phyloP scores from a whole-genome alignment of 345 rosid genomes.

The Bruguiera gymnorhiza region DNA sequence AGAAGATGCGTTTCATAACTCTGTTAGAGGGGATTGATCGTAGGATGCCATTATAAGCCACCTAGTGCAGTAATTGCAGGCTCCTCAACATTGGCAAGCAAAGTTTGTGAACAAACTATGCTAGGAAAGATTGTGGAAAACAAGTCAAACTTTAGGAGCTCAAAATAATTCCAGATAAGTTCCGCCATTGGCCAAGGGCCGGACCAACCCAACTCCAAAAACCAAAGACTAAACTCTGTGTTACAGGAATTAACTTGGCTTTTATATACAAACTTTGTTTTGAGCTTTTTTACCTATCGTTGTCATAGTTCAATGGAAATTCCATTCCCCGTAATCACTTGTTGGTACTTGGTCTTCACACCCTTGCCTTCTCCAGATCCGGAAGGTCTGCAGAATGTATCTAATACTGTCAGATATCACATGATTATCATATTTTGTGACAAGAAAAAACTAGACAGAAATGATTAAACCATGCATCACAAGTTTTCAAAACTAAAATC shows the following conservation, averaged over 20 bases:
- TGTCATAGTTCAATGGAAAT: not conserved
- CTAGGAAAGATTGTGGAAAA: not conserved
- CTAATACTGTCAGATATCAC: not conserved
- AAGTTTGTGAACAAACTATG: not conserved
- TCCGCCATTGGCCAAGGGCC: too few species aligned
- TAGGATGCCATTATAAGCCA: too few species aligned
- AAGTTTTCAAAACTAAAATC: too few species aligned
- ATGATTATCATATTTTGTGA: not conserved
- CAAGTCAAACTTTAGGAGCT: not conserved
- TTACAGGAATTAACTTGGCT: too few species aligned
- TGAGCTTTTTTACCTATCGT: not conserved
- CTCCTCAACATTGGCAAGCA: not conserved
- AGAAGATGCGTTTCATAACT: slow-evolving; percentile 58
- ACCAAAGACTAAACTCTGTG: not conserved
- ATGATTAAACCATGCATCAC: not conserved
- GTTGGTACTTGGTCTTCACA: not conserved
- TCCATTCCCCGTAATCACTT: not conserved
- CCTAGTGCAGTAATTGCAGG: not conserved
- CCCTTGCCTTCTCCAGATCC: slow-evolving; percentile 91
- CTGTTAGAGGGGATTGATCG: too few species aligned
- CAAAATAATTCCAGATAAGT: not conserved
- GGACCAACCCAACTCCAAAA: not conserved
- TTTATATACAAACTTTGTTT: slow-evolving; percentile 7
- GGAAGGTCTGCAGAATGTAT: slow-evolving; percentile 72
- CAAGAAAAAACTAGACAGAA: not conserved